phyloP scores from a whole-genome alignment of 2,329 filamentous ascomycete species.

The Diplodia scrobiculata region DNA sequence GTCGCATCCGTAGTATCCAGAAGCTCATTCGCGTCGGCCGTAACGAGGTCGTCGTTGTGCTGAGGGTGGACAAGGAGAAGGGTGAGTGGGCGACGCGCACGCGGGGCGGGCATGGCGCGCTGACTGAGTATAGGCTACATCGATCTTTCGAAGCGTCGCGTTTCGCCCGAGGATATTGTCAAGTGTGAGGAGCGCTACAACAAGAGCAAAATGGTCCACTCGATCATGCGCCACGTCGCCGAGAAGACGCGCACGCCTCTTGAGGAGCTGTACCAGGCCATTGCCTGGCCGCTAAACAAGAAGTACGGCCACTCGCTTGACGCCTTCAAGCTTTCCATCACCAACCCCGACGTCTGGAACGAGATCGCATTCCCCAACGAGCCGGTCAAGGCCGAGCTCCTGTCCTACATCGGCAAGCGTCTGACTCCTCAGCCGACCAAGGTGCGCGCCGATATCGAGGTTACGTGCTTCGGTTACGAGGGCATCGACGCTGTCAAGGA shows the following conservation, averaged over 20 bases:
- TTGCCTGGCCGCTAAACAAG: conserved; percentile 96
- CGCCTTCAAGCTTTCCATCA: conserved; percentile 98
- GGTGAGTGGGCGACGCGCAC: conserved; percentile 51
- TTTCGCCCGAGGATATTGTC: conserved; percentile 94
- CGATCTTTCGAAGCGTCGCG: conserved; percentile 96
- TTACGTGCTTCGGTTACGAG: conserved; percentile 71
- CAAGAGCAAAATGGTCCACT: conserved; percentile 99
- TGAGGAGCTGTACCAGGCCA: conserved; percentile 88
- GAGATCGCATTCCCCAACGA: conserved; percentile 87
- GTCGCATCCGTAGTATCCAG: conserved; percentile 98
- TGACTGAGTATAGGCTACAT: conserved; percentile 70
- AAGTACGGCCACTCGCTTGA: conserved; percentile 96
- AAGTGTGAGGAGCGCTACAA: conserved; percentile 99
- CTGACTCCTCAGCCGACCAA: conserved; percentile 98
- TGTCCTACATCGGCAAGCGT: conserved; percentile 94
- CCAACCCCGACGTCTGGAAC: conserved; percentile 94
- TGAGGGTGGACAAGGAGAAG: conserved; percentile 99
- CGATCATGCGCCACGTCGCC: conserved; percentile 97
- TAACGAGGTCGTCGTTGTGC: conserved; percentile 97
- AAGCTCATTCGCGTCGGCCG: conserved; percentile 97
- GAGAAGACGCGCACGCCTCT: conserved; percentile 96
- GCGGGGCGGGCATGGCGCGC: neutral
- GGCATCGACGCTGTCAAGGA: conserved; percentile 98
- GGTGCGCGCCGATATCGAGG: conserved; percentile 92
- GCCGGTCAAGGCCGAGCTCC: conserved; percentile 82